A percentile compares a stretch with the other conserved stretches of the same genome.
phyloP scores from a whole-genome alignment of 176 grass and related monocot genomes.

The Musa beccarii region DNA sequence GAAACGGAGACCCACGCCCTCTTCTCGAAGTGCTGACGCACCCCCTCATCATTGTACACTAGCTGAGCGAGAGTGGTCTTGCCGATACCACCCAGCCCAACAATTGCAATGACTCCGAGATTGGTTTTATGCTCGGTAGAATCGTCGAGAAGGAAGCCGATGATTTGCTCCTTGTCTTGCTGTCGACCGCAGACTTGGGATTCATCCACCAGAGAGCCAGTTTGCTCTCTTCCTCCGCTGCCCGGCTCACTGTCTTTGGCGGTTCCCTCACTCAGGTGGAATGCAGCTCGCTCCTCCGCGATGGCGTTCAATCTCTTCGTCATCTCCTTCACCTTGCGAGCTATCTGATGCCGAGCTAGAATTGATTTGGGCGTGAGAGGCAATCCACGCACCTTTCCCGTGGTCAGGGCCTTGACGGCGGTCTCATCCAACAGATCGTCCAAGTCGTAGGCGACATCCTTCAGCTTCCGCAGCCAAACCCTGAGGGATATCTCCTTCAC shows the following conservation, averaged over 20 bases:
- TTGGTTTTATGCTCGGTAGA: not conserved
- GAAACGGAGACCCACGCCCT: slow-evolving; percentile 5
- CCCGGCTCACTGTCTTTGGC: not conserved
- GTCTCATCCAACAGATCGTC: slow-evolving; percentile 3
- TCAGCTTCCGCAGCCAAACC: slow-evolving; percentile 3
- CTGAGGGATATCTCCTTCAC: not conserved
- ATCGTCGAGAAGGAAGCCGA: not conserved
- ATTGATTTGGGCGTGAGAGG: not conserved
- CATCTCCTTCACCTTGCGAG: not conserved
- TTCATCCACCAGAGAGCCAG: not conserved
- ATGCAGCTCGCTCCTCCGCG: not conserved
- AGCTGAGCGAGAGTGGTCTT: slow-evolving; percentile 15
- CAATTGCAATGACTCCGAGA: slow-evolving; percentile 6
- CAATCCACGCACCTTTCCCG: not conserved
- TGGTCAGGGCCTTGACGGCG: not conserved
- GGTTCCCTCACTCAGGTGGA: not conserved
- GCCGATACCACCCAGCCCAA: not conserved
- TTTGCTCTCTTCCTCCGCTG: not conserved
- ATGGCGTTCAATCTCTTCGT: slow-evolving; percentile 10
- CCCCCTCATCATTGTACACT: slow-evolving; percentile 3
- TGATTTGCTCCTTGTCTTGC: slow-evolving; percentile 2
- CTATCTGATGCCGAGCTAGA: not conserved
- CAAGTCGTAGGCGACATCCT: slow-evolving; percentile 1
- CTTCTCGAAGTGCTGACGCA: not conserved
- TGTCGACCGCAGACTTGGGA: not conserved